These are phyloP conservation scores for Takakia lepidozioides DNA, from an alignment of 225 moss, liverwort and hornwort species.

Conservation along the genomic window DNA sequence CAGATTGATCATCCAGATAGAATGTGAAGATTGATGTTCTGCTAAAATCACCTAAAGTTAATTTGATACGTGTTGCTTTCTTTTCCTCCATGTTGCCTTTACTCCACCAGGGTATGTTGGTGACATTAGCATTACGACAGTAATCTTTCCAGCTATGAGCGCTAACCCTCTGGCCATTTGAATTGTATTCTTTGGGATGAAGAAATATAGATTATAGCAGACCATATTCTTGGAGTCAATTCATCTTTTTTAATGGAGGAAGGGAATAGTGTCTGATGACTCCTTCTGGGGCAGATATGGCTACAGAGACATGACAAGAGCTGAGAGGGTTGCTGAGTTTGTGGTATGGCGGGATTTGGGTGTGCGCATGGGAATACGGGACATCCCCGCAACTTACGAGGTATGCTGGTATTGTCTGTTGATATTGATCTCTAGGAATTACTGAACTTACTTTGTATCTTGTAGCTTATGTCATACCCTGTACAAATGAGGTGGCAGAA, in stretches of 20 bases:
- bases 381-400: conserved; percentile 22
- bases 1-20: not conserved
- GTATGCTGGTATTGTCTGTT: conserved; percentile 1
- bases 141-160: too few species aligned
- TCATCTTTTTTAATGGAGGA: not conserved
- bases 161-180: not conserved
- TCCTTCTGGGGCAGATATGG: conserved; percentile 24
- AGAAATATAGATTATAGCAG: not conserved
- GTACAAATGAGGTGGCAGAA: too few species aligned
- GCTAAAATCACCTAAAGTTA: too few species aligned
- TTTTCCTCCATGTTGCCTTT: too few species aligned
- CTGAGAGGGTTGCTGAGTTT: conserved; percentile 24
- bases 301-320: conserved; percentile 16
- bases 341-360: conserved; percentile 30
- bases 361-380: conserved; percentile 30
- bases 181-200: not conserved
- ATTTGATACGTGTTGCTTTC: too few species aligned
- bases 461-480: too few species aligned
- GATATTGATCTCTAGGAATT: too few species aligned
- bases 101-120: too few species aligned
- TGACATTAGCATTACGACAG: too few species aligned
- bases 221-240: not conserved
- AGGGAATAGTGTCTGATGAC: not conserved
- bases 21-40: not conserved
- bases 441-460: too few species aligned